Evolutionary conservation across 441 rosid genomes (phyloP).

Genomic region (Brassica balearica): DNA sequence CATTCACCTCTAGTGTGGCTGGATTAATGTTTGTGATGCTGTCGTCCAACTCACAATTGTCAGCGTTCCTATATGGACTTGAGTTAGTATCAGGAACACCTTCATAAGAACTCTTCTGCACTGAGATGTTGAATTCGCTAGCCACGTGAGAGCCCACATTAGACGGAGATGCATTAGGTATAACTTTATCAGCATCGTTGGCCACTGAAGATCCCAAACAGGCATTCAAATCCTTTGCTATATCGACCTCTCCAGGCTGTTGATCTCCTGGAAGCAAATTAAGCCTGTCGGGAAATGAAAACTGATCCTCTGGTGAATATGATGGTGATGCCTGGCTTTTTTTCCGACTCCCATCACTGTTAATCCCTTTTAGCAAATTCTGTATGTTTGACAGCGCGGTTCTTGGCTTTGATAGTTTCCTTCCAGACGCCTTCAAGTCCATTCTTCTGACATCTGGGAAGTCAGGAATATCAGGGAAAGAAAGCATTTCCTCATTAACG

Average conservation of each 20-base stretch:
- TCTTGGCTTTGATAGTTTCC: constrained; percentile 51
- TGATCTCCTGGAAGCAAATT: constrained; percentile 37
- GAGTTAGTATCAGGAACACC: constrained; percentile 25
- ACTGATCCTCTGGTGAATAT: constrained; percentile 34
- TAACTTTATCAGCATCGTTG: constrained; percentile 22
- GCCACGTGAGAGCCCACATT: constrained; percentile 29
- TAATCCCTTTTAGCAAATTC: constrained; percentile 52
- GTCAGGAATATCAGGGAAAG: constrained; percentile 68
- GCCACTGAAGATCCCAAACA: constrained; percentile 20
- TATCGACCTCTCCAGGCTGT: constrained; percentile 34
- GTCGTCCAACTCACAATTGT: constrained; percentile 21
- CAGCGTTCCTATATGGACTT: constrained; percentile 25
- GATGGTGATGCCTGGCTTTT: constrained; percentile 39
- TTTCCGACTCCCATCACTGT: constrained; percentile 32
- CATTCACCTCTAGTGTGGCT: constrained; percentile 13
- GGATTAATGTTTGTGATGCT: not conserved
- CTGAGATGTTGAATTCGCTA: constrained; percentile 21
- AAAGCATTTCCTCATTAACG: constrained; percentile 50
- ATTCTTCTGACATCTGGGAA: constrained; percentile 54
- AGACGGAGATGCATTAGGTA: constrained; percentile 21
- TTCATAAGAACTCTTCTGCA: constrained; percentile 27
- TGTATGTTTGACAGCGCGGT: constrained; percentile 57
- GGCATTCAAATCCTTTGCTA: constrained; percentile 29
- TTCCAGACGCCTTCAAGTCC: constrained; percentile 54
- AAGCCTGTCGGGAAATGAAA: constrained; percentile 37